phyloP scores from a whole-genome alignment of 2,329 filamentous ascomycete genomes.

The Aurifilum marmelostoma region DNA sequence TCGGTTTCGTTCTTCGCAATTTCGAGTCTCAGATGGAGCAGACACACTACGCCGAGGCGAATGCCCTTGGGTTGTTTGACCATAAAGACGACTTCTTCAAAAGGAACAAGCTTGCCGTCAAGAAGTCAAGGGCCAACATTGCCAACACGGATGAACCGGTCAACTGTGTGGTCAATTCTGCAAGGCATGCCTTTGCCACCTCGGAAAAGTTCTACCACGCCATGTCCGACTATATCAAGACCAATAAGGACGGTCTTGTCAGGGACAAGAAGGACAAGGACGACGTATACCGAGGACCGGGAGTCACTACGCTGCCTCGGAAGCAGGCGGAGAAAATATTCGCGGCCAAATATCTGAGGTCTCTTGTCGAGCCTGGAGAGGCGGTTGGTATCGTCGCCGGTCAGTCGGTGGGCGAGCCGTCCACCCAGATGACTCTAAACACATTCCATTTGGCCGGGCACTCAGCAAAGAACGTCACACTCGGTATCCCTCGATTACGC shows the following conservation, averaged over 20 bases:
- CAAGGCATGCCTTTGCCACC: conserved; percentile 79
- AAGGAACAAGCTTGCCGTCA: conserved; percentile 81
- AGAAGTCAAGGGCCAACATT: conserved; percentile 64
- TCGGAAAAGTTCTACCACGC: conserved; percentile 82
- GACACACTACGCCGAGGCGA: conserved; percentile 65
- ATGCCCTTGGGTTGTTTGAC: conserved; percentile 50
- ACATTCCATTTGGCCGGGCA: conserved; percentile 99
- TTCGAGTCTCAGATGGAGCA: conserved; percentile 78
- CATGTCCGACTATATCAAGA: conserved; percentile 76
- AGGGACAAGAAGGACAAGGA: conserved; percentile 50
- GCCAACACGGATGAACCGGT: conserved; percentile 73
- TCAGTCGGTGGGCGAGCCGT: conserved; percentile 95
- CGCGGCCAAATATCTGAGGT: conserved; percentile 89
- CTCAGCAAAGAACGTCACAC: conserved; percentile 96
- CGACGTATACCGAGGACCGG: conserved; percentile 40
- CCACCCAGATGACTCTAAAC: conserved; percentile 98
- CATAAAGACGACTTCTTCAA: conserved; percentile 67
- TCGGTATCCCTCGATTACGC: conserved; percentile 94
- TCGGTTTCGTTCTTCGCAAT: conserved; percentile 88
- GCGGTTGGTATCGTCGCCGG: conserved; percentile 96
- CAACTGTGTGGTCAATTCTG: conserved; percentile 72
- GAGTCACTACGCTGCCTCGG: conserved; percentile 50
- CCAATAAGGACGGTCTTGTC: conserved; percentile 68
- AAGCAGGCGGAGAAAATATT: conserved; percentile 84
- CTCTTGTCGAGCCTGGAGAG: conserved; percentile 91